A percentile compares a stretch with the other conserved stretches of the same genome.
These are phyloP conservation scores for Penicillium sp. DNA, from an alignment of 2,329 filamentous ascomycete genomes.

Conservation along the genomic window DNA sequence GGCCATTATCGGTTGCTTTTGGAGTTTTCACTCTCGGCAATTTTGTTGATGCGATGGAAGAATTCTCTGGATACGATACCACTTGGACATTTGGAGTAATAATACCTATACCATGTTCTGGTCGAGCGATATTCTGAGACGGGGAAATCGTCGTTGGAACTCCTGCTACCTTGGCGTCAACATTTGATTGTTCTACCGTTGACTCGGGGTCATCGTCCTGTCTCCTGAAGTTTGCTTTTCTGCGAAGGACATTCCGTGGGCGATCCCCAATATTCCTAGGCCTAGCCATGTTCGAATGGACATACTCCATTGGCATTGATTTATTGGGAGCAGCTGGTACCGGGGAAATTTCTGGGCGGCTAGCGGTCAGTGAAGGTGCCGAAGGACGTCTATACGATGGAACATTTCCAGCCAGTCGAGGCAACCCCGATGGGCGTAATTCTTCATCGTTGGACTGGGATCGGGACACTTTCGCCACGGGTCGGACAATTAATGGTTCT, in stretches of 20 bases:
- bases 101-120: conserved; percentile 14
- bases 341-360: not conserved
- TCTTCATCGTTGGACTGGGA: conserved; percentile 20
- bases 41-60: conserved; percentile 15
- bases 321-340: not conserved
- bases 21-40: conserved; percentile 16
- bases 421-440: conserved; percentile 26
- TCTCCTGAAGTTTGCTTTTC: conserved; percentile 31
- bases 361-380: conserved; percentile 8
- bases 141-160: not conserved
- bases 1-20: conserved; percentile 16
- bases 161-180: not conserved
- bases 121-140: not conserved
- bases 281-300: conserved; percentile 17
- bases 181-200: not conserved
- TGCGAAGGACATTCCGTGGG: conserved; percentile 38
- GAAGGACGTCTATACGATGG: conserved; percentile 14
- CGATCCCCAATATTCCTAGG: conserved; percentile 21
- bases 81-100: conserved; percentile 7
- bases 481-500: conserved; percentile 16
- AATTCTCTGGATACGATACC: not conserved
- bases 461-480: conserved; percentile 19
- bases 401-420: conserved; percentile 25
- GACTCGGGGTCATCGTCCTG: conserved; percentile 27
- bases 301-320: not conserved